phyloP scores from a whole-genome alignment of 257 asterid genomes.

The Vinca minor region DNA sequence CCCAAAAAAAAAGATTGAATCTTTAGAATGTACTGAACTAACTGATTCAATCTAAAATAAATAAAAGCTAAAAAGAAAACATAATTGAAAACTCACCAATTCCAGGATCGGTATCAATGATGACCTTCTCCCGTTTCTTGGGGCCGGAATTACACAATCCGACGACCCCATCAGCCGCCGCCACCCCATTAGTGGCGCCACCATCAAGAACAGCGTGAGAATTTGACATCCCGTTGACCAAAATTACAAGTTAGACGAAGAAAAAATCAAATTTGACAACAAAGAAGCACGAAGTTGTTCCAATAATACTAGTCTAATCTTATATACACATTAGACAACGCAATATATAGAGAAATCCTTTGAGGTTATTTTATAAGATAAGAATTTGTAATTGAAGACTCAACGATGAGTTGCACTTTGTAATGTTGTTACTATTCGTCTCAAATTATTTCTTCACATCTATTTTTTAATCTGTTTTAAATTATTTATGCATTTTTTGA shows the following conservation, averaged over 20 bases:
- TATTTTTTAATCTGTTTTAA: too few species aligned
- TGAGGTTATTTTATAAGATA: too few species aligned
- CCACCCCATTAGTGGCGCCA: constrained; percentile 13
- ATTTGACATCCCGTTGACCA: constrained; percentile 15
- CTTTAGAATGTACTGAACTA: background rate
- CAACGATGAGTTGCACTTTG: too few species aligned
- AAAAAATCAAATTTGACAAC: background rate
- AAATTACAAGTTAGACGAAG: constrained; percentile 2
- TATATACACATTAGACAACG: background rate
- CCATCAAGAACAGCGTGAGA: background rate
- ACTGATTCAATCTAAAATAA: constrained; percentile 7
- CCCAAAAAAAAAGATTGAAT: background rate
- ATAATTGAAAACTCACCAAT: constrained; percentile 20
- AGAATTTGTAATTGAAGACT: too few species aligned
- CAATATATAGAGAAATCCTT: too few species aligned
- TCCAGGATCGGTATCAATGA: constrained; percentile 45
- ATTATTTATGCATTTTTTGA: too few species aligned
- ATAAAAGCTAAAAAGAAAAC: background rate
- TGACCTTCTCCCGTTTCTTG: constrained; percentile 20
- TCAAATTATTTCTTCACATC: too few species aligned
- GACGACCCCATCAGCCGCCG: constrained; percentile 11
- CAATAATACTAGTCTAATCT: background rate
- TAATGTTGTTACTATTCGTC: too few species aligned
- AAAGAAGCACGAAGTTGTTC: background rate
- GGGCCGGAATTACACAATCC: constrained; percentile 11